Base-by-base conservation (phyloP, 306 rosid genomes). In the Begonia loranthoides region DNA sequence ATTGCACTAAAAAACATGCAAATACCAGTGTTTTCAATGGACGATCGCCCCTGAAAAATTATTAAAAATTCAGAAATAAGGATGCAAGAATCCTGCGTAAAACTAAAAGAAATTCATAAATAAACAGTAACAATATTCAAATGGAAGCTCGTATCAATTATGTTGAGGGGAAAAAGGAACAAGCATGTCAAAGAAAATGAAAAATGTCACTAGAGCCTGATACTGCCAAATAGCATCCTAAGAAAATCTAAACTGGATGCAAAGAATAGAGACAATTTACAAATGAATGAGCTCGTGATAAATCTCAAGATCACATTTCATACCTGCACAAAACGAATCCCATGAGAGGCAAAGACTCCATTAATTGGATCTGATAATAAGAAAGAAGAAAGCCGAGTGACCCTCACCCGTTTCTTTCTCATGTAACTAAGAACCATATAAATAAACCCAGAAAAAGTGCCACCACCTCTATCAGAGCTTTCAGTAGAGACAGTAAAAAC, bases 291-390 rank as follows among this genome's bases (percentile, higher is more conserved):
- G 36, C 6, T 28, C 36, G 36, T 1, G 36, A 28, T 28, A 28
- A 28, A 28, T 28, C 36, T 7, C 0, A 3, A 28, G 36, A 28
- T 10, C 13, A 43, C 6, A 1, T 41, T 41, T 41, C 45, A 38
- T 73, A 87, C 96, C 90, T 49, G 57, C 11, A 66, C 67, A 60
- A 80, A 66, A 2, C 16, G 69, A 17, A 87, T 67, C 8, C 87
- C 84, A 1, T 19, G 53, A 8, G 71, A 59, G 17, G 73, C 67
- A 47, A 67, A 75, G 41, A 50, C 70, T 46, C 73, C 41, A 59
- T 15, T 4, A 6, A 78, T 47, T 0, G 90, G 73, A 40, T 76
- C 70, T 2, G 75, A 76, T 2, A 57, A 51, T 51, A 87, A 50
- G 41, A 87, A 83, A 0, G 67, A 58, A 46, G 71, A 70, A 54